Percentiles rank a stretch among this genome's conserved stretches.
Conservation (phyloP, 768 basidiomycete species). For the Russula brevipes region DNA sequence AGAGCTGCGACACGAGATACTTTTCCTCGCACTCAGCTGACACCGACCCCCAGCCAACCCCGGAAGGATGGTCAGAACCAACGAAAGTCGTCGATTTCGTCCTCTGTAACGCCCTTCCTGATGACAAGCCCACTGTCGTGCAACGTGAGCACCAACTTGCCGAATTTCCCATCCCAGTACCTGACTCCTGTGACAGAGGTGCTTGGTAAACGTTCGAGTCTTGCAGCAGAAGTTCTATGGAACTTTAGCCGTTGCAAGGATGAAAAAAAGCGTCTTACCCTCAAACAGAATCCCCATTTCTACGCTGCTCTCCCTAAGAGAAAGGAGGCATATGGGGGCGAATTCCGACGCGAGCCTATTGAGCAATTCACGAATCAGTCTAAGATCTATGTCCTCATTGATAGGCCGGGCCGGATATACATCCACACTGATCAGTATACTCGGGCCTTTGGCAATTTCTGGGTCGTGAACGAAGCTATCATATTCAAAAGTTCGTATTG, state of each 20-base stretch:
- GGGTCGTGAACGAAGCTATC: background rate
- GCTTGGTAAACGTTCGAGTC: background rate
- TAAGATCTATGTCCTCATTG: conserved; percentile 7
- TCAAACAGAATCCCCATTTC: conserved; percentile 15
- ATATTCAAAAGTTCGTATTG: conserved; percentile 16
- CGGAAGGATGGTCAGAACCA: background rate
- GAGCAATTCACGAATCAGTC: background rate
- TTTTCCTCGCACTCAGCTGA: background rate
- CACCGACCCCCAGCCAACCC: background rate
- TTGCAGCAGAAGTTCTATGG: conserved; percentile 17
- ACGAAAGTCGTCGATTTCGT: conserved; percentile 3
- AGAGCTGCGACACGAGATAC: background rate
- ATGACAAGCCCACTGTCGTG: background rate
- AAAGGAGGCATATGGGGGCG: background rate
- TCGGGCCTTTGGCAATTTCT: conserved; percentile 14
- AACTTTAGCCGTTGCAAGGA: conserved; percentile 10
- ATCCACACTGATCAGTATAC: background rate
- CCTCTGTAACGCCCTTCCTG: conserved; percentile 1
- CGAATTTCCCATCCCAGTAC: background rate
- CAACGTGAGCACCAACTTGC: background rate
- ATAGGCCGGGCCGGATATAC: conserved; percentile 10
- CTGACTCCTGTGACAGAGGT: background rate
- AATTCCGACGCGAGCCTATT: background rate
- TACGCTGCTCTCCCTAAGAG: background rate
- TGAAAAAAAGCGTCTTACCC: conserved; percentile 1